Base-by-base conservation (phyloP, 1,284 basidiomycete genomes). In the Trametes pubescens region DNA sequence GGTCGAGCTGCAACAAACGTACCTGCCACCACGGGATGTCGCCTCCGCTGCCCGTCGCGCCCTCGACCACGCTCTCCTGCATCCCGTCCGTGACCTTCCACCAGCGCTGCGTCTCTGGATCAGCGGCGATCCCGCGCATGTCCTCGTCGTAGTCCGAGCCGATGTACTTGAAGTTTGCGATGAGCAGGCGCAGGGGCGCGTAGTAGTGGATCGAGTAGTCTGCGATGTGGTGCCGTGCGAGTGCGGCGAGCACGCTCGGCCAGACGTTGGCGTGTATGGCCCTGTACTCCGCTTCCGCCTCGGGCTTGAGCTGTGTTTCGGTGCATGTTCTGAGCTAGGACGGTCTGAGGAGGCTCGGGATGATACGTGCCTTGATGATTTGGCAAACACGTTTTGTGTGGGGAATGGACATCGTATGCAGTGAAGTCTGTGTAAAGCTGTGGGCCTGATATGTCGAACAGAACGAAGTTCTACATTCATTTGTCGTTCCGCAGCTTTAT, bases 121-220 rank as follows among this genome's bases (percentile, higher is more conserved):
- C 89, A 29, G 85, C 82, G 7, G 81, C 86, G 40, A 92, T 83
- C 34, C 76, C 80, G 51, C 77, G 80, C 91, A 93, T 92, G 70
- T 93, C 91, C 18, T 70, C 77, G 47, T 85, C 84, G 58, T 86
- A 92, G 71, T 93, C 84, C 9, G 76, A 69, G 0, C 87, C 88
- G 0, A 77, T 82, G 70, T 90, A 90, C 69, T 88, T 90, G 78
- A 90, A 88, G 44, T 79, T 85, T 34, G 91, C 91, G 66, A 93
- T 86, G 18, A 94, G 82, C 34, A 94, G 82, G 29, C 84, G 77
- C 60, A 90, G 76, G 18, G 86, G 81, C 55, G 86, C 80, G 76
- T 87, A 84, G 71, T 90, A 84, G 71, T 91, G 81, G 71, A 94
- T 94, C 35, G 90, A 91, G 74, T 93, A 94, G 76, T 94, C 91